A percentile compares a stretch with the other conserved stretches of the same genome.
Evolutionary conservation across 768 basidiomycete species (phyloP).

Genomic region (Tulasnella sp.): DNA sequence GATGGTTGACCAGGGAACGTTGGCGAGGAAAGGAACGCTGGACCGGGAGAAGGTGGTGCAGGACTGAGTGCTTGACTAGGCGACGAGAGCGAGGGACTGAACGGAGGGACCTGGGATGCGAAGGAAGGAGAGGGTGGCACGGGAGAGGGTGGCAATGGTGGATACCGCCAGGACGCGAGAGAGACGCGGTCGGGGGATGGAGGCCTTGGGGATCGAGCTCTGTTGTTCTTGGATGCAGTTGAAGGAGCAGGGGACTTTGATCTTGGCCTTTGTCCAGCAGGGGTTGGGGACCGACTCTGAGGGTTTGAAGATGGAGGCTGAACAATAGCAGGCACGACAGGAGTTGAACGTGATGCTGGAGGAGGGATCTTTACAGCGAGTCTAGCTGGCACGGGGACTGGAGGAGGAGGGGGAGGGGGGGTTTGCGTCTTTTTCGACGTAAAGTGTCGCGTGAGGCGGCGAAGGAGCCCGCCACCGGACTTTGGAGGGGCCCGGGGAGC

Average conservation of each 20-base stretch:
- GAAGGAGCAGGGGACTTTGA: constrained; percentile 2
- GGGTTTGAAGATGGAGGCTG: background rate
- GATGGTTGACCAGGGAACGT: background rate
- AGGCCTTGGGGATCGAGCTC: background rate
- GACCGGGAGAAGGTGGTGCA: background rate
- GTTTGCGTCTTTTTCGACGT: background rate
- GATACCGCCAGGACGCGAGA: constrained; percentile 1
- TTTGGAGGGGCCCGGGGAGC: background rate
- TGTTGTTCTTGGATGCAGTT: background rate
- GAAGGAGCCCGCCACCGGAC: background rate
- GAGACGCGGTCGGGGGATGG: background rate
- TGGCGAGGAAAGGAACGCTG: background rate
- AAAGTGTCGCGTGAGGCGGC: background rate
- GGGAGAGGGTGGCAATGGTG: background rate
- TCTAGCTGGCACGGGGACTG: background rate
- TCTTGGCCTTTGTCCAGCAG: background rate
- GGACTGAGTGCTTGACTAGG: background rate
- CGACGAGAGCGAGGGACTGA: background rate
- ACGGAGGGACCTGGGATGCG: background rate
- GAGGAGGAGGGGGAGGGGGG: background rate
- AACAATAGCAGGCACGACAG: background rate
- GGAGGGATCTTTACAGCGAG: background rate
- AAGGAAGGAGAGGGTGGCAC: background rate
- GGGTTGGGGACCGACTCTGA: background rate
- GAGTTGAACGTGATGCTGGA: background rate